A percentile compares a stretch with the other conserved stretches of the same genome.
Conservation (phyloP, 2,329 filamentous ascomycete species). For the Paecilomyces variotii region DNA sequence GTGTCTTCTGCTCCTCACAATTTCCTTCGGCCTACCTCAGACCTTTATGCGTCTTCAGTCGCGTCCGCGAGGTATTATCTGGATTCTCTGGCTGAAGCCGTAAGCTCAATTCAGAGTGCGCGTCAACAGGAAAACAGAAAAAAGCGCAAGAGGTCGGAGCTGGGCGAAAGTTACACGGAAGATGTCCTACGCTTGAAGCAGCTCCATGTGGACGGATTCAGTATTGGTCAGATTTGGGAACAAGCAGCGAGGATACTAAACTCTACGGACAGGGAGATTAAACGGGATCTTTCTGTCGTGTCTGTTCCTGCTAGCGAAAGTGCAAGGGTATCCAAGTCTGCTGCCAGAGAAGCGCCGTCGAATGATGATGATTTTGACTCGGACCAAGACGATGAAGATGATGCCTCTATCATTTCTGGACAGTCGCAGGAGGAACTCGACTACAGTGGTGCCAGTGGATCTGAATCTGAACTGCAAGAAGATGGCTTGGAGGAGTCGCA, state of each 20-base stretch:
- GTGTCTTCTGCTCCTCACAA: slow-evolving; percentile 56
- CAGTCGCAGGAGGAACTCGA: not conserved
- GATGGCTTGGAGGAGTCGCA: slow-evolving; percentile 6
- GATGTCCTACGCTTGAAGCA: slow-evolving; percentile 68
- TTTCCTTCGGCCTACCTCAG: slow-evolving; percentile 66
- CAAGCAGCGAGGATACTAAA: slow-evolving; percentile 80
- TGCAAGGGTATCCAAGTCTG: slow-evolving; percentile 6
- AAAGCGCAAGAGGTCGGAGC: slow-evolving; percentile 65
- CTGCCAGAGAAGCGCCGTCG: not conserved
- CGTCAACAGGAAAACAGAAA: slow-evolving; percentile 59
- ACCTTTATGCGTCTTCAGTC: slow-evolving; percentile 62
- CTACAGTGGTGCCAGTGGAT: slow-evolving; percentile 8
- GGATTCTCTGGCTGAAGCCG: slow-evolving; percentile 65
- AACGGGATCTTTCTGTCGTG: slow-evolving; percentile 33
- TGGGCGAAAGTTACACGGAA: slow-evolving; percentile 36
- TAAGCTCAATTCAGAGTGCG: slow-evolving; percentile 64
- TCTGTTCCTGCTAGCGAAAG: slow-evolving; percentile 20
- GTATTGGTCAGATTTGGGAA: slow-evolving; percentile 85
- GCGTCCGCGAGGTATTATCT: slow-evolving; percentile 71
- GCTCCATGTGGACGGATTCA: slow-evolving; percentile 80
- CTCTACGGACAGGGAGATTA: slow-evolving; percentile 49
- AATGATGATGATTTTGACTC: slow-evolving; percentile 27
- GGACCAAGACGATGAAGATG: slow-evolving; percentile 16
- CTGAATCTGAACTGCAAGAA: slow-evolving; percentile 5
- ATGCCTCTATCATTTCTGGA: not conserved